These are phyloP conservation scores for Glarea lozoyensis DNA, from an alignment of 495 filamentous ascomycete genomes.

Conservation along the genomic window DNA sequence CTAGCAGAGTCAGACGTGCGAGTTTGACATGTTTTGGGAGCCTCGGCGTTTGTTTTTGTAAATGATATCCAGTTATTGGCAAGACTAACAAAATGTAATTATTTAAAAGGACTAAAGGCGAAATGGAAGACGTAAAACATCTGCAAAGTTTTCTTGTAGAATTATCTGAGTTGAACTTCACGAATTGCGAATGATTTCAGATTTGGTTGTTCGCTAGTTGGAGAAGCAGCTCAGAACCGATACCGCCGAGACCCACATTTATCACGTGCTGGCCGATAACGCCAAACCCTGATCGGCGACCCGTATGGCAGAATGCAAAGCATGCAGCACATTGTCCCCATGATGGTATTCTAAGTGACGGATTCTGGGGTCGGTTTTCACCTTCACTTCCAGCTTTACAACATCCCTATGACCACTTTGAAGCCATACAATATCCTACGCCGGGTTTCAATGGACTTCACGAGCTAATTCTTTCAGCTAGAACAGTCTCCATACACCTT, in stretches of 20 bases:
- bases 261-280: no score
- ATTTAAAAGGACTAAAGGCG: not conserved
- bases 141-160: no score
- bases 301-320: no score
- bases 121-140: no score
- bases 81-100: not conserved
- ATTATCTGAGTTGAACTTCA: no score
- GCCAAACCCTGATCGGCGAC: no score
- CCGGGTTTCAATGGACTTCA: constrained; percentile 15
- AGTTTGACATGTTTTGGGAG: not conserved
- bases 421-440: constrained; percentile 1
- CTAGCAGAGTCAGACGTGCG: not conserved
- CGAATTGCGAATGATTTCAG: not conserved
- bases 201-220: not conserved
- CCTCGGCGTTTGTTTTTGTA: not conserved
- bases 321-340: not conserved
- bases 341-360: not conserved
- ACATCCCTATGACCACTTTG: not conserved
- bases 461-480: constrained; percentile 1
- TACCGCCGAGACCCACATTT: no score
- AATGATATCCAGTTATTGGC: no score
- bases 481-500: constrained; percentile 1
- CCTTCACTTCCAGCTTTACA: not conserved
- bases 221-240: not conserved
- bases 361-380: not conserved